Evolutionary conservation across 1,284 basidiomycete species (phyloP), one percentile per base, ranked within the genome.

Genomic region (Cryptococcus sp.): DNA sequence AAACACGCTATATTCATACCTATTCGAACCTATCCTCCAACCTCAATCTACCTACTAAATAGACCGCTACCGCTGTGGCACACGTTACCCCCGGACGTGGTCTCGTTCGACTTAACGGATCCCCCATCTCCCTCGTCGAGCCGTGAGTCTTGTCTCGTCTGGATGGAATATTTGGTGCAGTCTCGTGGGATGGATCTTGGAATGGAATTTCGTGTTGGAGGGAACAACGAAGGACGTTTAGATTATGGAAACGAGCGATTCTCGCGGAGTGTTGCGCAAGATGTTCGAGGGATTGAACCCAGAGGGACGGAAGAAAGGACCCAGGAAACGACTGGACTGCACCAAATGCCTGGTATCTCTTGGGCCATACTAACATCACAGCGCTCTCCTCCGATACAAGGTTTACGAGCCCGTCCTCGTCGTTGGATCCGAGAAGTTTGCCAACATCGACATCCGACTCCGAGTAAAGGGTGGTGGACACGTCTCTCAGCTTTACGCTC

Each of bases 391-490:
- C 67, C 91, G 94, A 69, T 86, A 93, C 81, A 99, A 99, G 83
- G 85, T 98, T 68, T 99, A 98, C 80, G 94, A 98, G 79, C 86
- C 91, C 60, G 80, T 96, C 72, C 86, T 96, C 62, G 87, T 92
- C 55, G 85, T 85, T 53, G 88, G 89, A 62, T 86, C 90, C 72
- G 91, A 93, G 53, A 82, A 85, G 52, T 90, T 94, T 73, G 77
- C 81, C 56, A 80, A 81, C 63, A 81, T 98, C 70, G 94, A 99
- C 80, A 93, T 99, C 79, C 91, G 94, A 67, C 89, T 98, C 56
- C 90, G 93, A 54, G 96, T 97, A 65, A 94, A 93, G 79, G 96
- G 96, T 79, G 96, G 96, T 85, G 96, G 96, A 78, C 94, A 98
- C 82, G 93, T 91, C 60, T 97, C 94, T 57, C 96, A 98, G 79